A percentile compares a stretch with the other conserved stretches of the same genome.
Conservation (phyloP, 179 eudicot species). For the Nepenthes alata region DNA sequence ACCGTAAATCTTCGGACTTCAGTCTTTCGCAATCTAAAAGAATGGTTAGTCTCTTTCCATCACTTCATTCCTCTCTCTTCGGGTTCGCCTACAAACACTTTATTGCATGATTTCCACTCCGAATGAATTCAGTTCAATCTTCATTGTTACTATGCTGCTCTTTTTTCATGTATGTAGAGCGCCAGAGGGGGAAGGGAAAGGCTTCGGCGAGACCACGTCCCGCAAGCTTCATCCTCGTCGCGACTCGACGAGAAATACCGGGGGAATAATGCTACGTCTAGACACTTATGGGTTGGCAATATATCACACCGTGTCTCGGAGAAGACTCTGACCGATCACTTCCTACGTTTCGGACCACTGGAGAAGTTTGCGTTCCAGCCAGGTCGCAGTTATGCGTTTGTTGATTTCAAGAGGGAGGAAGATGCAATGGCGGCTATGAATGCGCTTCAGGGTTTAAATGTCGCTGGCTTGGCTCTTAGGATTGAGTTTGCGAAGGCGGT, state of each 20-base stretch:
- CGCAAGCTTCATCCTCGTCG: conserved; percentile 10
- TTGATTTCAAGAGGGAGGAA: conserved; percentile 46
- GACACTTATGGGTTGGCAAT: conserved; percentile 83
- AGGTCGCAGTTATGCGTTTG: conserved; percentile 69
- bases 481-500: conserved; percentile 92
- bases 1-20: too few relatives aligned
- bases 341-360: conserved; percentile 51
- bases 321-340: conserved; percentile 24
- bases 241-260: conserved; percentile 13
- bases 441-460: conserved; percentile 54
- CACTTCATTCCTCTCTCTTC: too few relatives aligned
- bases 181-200: conserved; percentile 50
- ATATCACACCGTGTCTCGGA: conserved; percentile 32
- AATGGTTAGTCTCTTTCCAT: too few relatives aligned
- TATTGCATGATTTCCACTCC: too few relatives aligned
- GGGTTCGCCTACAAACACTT: too few relatives aligned
- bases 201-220: conserved; percentile 34
- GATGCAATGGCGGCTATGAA: conserved; percentile 56
- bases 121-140: background rate
- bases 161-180: conserved; percentile 22
- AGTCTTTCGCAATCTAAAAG: too few relatives aligned
- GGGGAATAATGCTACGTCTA: conserved; percentile 42
- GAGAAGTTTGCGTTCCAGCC: conserved; percentile 59
- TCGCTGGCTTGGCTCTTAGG: conserved; percentile 58
- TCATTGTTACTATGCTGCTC: background rate